Evolutionary conservation across 768 basidiomycete species (phyloP).

Genomic region (Crucibulum laeve): DNA sequence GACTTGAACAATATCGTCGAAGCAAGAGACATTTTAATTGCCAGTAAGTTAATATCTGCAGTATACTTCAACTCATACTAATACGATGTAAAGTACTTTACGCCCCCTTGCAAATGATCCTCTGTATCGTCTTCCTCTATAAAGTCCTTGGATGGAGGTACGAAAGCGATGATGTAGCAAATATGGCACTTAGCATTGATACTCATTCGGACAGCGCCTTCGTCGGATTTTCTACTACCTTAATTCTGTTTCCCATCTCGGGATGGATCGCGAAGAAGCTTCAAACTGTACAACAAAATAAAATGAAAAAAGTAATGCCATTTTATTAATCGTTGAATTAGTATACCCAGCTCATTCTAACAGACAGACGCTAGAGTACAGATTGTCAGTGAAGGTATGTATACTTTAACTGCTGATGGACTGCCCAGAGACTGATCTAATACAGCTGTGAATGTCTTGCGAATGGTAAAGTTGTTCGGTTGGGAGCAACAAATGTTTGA

Average conservation of each 20-base stretch:
- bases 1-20: constrained; percentile 37
- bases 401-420: constrained; percentile 3
- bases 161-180: constrained; percentile 1
- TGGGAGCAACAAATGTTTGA: constrained; percentile 59
- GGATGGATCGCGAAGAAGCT: not conserved
- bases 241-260: constrained; percentile 29
- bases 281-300: not conserved
- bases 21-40: constrained; percentile 13
- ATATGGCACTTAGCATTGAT: not conserved
- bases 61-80: constrained; percentile 1
- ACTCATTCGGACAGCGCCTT: constrained; percentile 32
- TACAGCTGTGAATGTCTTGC: constrained; percentile 51
- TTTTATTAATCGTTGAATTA: not conserved
- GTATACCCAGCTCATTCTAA: not conserved
- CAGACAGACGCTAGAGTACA: constrained; percentile 58
- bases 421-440: not conserved
- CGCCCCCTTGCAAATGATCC: constrained; percentile 34
- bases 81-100: constrained; percentile 22
- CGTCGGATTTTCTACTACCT: constrained; percentile 47
- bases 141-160: constrained; percentile 43
- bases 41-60: constrained; percentile 7
- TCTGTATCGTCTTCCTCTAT: constrained; percentile 41
- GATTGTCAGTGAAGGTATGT: constrained; percentile 53
- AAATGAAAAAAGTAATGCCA: not conserved
- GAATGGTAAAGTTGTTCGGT: constrained; percentile 76